These are phyloP conservation scores for Alternaria metachromatica DNA, from an alignment of 2,329 filamentous ascomycete genomes.

Conservation along the genomic window DNA sequence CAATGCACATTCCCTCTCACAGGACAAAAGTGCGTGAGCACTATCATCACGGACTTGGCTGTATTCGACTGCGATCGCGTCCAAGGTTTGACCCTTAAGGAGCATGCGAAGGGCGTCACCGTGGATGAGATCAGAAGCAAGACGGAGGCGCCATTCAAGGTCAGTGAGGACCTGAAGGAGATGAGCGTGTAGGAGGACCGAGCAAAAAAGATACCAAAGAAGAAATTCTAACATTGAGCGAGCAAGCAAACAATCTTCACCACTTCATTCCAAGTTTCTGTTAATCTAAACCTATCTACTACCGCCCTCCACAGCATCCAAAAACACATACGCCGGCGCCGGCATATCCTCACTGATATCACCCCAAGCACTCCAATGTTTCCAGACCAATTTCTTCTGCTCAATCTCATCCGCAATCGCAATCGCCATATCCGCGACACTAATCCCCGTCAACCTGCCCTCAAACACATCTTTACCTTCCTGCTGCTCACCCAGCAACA, in stretches of 20 bases:
- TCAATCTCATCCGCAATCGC: slow-evolving; percentile 47
- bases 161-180: slow-evolving; percentile 79
- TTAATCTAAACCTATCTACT: neutral
- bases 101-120: slow-evolving; percentile 85
- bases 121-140: slow-evolving; percentile 88
- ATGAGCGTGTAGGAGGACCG: slow-evolving; percentile 59
- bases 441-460: slow-evolving; percentile 42
- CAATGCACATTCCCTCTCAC: slow-evolving; percentile 51
- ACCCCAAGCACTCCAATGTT: slow-evolving; percentile 43
- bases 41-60: slow-evolving; percentile 50
- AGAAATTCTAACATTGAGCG: neutral
- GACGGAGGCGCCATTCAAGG: slow-evolving; percentile 84
- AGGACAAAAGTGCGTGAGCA: slow-evolving; percentile 48
- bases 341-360: slow-evolving; percentile 40
- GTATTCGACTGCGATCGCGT: slow-evolving; percentile 74
- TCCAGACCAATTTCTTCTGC: slow-evolving; percentile 31
- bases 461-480: slow-evolving; percentile 35
- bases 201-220: neutral
- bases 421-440: slow-evolving; percentile 43
- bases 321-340: slow-evolving; percentile 30
- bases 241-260: neutral
- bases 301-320: slow-evolving; percentile 30
- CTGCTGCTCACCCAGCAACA: slow-evolving; percentile 32
- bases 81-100: slow-evolving; percentile 78
- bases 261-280: neutral